Base-by-base conservation (phyloP, 352 stramenopile genomes). In the Globisporangium nunn region DNA sequence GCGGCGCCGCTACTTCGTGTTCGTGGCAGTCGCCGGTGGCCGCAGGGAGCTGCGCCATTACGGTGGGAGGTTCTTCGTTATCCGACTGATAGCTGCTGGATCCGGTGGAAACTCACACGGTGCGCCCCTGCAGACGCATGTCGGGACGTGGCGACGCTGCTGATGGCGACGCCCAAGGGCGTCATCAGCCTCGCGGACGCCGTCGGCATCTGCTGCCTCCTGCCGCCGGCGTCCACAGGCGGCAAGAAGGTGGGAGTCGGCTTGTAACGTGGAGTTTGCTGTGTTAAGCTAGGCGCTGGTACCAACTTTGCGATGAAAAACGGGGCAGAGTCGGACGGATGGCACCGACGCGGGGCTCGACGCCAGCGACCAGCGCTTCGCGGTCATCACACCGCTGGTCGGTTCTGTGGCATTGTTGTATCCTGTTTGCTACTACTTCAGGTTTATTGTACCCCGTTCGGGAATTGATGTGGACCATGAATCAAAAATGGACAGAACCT, bases 21-120 rank as follows among this genome's bases (percentile, higher is more conserved):
- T 92, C 55, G 44, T 92, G 7, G 83, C 81, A n/a, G 81, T 64
- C 4, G 14, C 66, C 29, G 87, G 70, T 54, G 82, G 81, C 18
- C 65, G 85, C 50, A 89, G 86, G 49, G 82, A 92, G 63, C 63
- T 92, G 59, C 82, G 82, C 2, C 78, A 91, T 57, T 92, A 91
- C 39, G 74, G 76, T 84, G 33, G 33, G 33, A 6, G 18, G 44
- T n/a, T 12, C 17, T 30, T 11, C 3, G 43, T 30, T 23, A 23
- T 23, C 23, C 23, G 23, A 23, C 23, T 23, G 23, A 23, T 23
- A 23, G 23, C 23, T 23, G 23, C 23, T 23, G 23, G 23, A 23
- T 23, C 23, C 23, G 23, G 23, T 23, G 23, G 23, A 23, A 23
- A 23, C 23, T 23, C 23, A 23, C 23, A 23, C 23, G 23, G 23